These are phyloP conservation scores for Pulveroboletus sp. DNA, from an alignment of 768 basidiomycete genomes.

Conservation along the genomic window DNA sequence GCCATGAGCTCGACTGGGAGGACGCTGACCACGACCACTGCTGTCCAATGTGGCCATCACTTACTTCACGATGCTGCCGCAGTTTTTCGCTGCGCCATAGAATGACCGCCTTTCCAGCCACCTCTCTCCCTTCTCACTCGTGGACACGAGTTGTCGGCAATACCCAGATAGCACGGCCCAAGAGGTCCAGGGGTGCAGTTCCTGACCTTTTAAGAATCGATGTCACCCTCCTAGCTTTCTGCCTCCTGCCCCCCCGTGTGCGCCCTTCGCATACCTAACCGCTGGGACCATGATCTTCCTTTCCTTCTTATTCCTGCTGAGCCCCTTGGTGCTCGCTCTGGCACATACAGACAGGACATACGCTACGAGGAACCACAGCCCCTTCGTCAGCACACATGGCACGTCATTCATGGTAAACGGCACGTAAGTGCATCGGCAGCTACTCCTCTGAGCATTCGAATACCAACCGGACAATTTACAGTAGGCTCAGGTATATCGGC, in stretches of 20 bases:
- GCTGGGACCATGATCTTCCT: conserved; percentile 35
- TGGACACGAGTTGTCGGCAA: conserved; percentile 1
- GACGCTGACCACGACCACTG: no score
- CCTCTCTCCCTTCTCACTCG: not conserved
- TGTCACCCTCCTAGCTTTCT: not conserved
- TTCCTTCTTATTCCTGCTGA: conserved; percentile 26
- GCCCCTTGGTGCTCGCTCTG: conserved; percentile 30
- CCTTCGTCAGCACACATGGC: conserved; percentile 44
- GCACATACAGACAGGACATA: conserved; percentile 31
- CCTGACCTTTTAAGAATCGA: conserved; percentile 16
- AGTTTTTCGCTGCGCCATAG: not conserved
- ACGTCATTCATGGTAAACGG: conserved; percentile 53
- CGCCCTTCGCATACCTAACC: conserved; percentile 5
- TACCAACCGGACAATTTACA: conserved; percentile 26
- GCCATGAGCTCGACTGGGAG: no score
- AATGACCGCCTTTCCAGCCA: not conserved
- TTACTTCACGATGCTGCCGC: not conserved
- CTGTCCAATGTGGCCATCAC: no score
- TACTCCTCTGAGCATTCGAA: not conserved
- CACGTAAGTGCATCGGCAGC: conserved; percentile 31
- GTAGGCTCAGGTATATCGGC: conserved; percentile 41
- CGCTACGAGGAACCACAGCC: conserved; percentile 27
- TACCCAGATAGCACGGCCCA: not conserved
- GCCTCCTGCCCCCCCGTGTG: not conserved
- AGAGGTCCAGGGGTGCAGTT: conserved; percentile 8